Percentiles rank a stretch among this genome's conserved stretches.
These are phyloP conservation scores for Tolypocladium guangdongense DNA, from an alignment of 2,329 filamentous ascomycete species.

Conservation along the genomic window DNA sequence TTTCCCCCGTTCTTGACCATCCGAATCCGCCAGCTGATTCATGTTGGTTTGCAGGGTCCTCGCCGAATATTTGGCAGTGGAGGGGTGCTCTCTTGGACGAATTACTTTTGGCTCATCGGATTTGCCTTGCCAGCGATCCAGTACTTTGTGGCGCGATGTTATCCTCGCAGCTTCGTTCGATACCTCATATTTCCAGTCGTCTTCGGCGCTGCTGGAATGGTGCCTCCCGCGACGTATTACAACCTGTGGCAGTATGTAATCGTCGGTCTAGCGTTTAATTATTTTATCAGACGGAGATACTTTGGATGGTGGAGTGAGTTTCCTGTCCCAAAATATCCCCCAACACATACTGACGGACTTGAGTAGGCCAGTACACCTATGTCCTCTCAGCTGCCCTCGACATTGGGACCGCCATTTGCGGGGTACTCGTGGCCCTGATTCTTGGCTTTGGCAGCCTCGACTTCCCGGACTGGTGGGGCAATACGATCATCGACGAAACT, in stretches of 20 bases:
- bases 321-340: neutral
- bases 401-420: conserved; percentile 44
- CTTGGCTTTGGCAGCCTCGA: conserved; percentile 32
- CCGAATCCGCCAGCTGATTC: neutral
- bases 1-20: neutral
- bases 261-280: conserved; percentile 45
- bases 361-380: conserved; percentile 38
- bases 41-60: conserved; percentile 17
- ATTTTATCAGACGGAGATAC: conserved; percentile 35
- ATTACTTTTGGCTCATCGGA: conserved; percentile 47
- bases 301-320: conserved; percentile 44
- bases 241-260: conserved; percentile 44
- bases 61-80: conserved; percentile 21
- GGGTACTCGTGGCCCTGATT: conserved; percentile 37
- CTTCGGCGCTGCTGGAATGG: conserved; percentile 36
- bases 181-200: conserved; percentile 43
- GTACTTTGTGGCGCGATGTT: conserved; percentile 35
- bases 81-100: conserved; percentile 32
- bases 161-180: conserved; percentile 32
- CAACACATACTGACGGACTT: neutral
- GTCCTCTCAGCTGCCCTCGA: conserved; percentile 47
- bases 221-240: conserved; percentile 44
- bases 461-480: conserved; percentile 41
- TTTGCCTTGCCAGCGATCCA: conserved; percentile 34
- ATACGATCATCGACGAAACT: conserved; percentile 14